Base-by-base conservation (phyloP, 176 grass and related monocot genomes). In the Stipa capillata region DNA sequence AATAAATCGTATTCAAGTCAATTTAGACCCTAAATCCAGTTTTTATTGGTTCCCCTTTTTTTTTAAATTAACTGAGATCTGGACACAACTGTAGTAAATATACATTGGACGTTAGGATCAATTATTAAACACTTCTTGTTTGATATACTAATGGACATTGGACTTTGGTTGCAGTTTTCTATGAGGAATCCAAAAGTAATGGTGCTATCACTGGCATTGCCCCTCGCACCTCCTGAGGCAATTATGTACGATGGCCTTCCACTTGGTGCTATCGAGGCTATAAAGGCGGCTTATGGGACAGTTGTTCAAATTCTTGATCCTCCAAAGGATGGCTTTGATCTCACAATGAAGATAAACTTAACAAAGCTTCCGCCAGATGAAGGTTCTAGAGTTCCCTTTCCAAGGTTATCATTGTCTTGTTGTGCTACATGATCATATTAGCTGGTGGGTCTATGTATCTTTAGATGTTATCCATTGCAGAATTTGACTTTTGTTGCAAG, bases 341-440 rank as follows among this genome's bases (percentile, higher is more conserved):
- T 99, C 78, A 99, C 96, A 20, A 85, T 99, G 90, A 99, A 99
- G 88, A 94, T 99, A 85, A 93, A 89, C 83, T 71, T 99, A 82
- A 92, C 86, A 78, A 99, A 91, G 83, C 82, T 99, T 82, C 92
- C 96, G 28, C 56, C 85, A 89, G 84, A 93, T 87, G 96, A 99
- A 99, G 96, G 96, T 99, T 88, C 92, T 90, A 83, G 90, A 91
- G 90, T 99, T 95, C 87, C 78, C 45, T 90, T 94, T 88, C 67
- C 83, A 94, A 94, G 94, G 91, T 97, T 85, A 92, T 91, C 85
- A 88, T 97, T 84, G 79, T 81, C 84, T 89, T 92, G 83, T 77
- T 78, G 72, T 91, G 77, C 80, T 86, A 79, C 82, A 73, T 74
- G 68, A 45, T 68, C 39, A 82, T n/a, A 69, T 73, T 82, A 77